Evolutionary conservation across 495 filamentous ascomycete genomes (phyloP), one percentile per base, ranked within the genome.

Genomic region (Penicillium bialowiezense): DNA sequence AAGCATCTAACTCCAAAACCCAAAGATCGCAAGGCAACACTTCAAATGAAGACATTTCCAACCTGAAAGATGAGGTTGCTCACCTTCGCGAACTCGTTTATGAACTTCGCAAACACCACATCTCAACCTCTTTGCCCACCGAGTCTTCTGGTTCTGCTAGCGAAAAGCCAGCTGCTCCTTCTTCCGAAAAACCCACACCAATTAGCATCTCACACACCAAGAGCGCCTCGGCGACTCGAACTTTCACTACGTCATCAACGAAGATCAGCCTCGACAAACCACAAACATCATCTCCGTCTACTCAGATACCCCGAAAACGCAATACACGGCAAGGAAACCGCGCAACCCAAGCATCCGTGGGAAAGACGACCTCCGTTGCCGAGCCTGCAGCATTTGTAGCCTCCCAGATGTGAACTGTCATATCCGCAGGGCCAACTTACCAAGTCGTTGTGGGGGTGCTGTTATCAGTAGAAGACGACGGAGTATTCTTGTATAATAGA

Each of bases 1-100:
- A 50, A 50, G 2, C 28, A 35, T 4, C 40, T 47, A 20, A 35
- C 12, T 19, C 8, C 2, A 31, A 36, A 14, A 21, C 48, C 45
- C 46, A 35, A 35, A 28, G 36, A 9, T 19, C 20, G 17, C 13
- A 14, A 14, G 40, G 31, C 6, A 42, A 19, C 13, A 41, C 15
- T 7, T 52, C 52, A 37, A 51, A 58, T 19, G 45, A 60, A 21
- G 68, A 72, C 32, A 56, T 74, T 12, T 38, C 50, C 8, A 33
- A 48, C 3, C 48, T 74, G 24, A 67, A 63, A 29, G 41, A 56
- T 17, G 68, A 74, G 49, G 55, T 72, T 10, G 51, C 62, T 2
- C 57, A 70, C 17, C 55, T 74, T 15, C 70, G 64, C 18, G 52
- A 57, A 28, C 62, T 72, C 12, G 60, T 72, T 9, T 65, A 63